phyloP scores from a whole-genome alignment of 306 rosid species.

The Sicyos edulis region DNA sequence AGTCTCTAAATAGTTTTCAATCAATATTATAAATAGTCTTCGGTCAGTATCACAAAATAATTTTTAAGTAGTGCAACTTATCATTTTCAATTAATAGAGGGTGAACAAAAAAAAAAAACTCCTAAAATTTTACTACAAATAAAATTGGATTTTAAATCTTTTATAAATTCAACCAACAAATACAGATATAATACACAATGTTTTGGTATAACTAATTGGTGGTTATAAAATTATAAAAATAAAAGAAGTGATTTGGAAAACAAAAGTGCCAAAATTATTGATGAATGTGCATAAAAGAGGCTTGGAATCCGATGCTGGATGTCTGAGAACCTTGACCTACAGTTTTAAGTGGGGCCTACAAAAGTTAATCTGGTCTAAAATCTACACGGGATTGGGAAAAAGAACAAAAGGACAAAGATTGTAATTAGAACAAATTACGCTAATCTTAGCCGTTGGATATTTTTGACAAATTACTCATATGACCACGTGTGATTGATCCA shows the following conservation, averaged over 20 bases:
- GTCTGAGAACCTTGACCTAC: constrained; percentile 19
- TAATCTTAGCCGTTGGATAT: constrained; percentile 11
- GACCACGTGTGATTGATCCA: background rate
- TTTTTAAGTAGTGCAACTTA: too few species aligned
- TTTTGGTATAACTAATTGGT: too few species aligned
- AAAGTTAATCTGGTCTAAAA: constrained; percentile 13
- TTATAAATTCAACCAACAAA: too few species aligned
- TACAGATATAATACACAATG: too few species aligned
- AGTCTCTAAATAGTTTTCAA: too few species aligned
- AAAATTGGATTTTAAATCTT: too few species aligned
- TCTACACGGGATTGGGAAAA: background rate
- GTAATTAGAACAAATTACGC: background rate
- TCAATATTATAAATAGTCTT: too few species aligned
- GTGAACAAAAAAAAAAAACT: too few species aligned
- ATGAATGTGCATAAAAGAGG: background rate
- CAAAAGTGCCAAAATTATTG: constrained; percentile 7
- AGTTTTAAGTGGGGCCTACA: background rate
- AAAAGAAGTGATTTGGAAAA: background rate
- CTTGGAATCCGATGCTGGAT: constrained; percentile 9
- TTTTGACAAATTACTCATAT: background rate
- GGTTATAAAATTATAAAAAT: background rate
- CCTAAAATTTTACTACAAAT: too few species aligned
- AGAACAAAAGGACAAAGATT: constrained; percentile 10
- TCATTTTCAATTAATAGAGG: too few species aligned
- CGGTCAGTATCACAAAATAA: too few species aligned